Conservation (phyloP, 192 early-diverging fungal species). For the Piromyces sp. region DNA sequence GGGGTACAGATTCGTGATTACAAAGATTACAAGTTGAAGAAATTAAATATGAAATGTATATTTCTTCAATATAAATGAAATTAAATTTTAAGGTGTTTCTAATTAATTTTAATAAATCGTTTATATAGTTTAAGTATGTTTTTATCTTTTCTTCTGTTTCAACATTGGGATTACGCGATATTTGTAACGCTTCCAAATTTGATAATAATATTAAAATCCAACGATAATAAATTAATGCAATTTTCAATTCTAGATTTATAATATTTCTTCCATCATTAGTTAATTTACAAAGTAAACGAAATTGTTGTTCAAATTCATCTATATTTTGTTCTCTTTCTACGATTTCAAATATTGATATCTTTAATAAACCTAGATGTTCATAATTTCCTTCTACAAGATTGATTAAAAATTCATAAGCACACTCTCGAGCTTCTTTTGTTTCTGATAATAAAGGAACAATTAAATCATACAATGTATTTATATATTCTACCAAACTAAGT, state of each 20-base stretch:
- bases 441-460: background rate
- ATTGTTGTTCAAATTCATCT: background rate
- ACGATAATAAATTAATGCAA: background rate
- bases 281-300: background rate
- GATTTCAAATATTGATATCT: background rate
- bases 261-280: background rate
- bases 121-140: background rate
- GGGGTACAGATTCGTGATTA: background rate
- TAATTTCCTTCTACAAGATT: background rate
- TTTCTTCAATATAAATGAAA: background rate
- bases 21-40: background rate
- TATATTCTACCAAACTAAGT: background rate
- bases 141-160: background rate
- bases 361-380: background rate
- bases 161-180: background rate
- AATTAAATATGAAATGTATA: background rate
- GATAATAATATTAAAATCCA: background rate
- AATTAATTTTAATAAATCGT: background rate
- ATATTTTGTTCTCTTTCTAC: background rate
- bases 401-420: background rate
- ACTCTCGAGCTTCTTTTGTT: background rate
- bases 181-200: background rate
- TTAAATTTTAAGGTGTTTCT: background rate
- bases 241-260: background rate
- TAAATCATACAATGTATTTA: background rate